phyloP scores from a whole-genome alignment of 1,139 yeast genomes.

The Geotrichum carabidarum region DNA sequence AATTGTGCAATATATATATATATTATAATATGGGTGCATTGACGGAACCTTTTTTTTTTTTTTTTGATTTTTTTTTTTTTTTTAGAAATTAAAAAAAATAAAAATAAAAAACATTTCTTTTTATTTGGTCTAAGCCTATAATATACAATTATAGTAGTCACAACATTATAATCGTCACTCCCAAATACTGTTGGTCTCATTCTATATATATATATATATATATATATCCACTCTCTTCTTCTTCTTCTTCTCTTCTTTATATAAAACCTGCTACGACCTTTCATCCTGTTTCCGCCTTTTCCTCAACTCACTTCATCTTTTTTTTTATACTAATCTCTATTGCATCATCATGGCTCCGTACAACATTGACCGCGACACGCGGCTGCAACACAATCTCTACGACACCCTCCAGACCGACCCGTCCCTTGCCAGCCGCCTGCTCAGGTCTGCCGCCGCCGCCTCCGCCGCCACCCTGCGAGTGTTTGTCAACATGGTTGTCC shows the following conservation, averaged over 20 bases:
- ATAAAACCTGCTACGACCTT: background rate
- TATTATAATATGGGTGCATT: too few species aligned
- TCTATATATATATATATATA: background rate
- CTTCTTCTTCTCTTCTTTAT: background rate
- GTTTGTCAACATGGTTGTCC: constrained; percentile 1
- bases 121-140: too few species aligned
- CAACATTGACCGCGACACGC: constrained; percentile 15
- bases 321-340: background rate
- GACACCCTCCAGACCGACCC: constrained; percentile 4
- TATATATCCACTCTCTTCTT: background rate
- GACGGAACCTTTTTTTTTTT: too few species aligned
- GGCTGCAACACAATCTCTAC: constrained; percentile 15
- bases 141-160: too few species aligned
- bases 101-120: too few species aligned
- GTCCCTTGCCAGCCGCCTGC: constrained; percentile 1
- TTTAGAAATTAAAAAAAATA: too few species aligned
- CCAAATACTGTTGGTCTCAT: background rate
- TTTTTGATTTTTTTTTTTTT: too few species aligned
- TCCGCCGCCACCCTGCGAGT: background rate
- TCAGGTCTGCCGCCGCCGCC: background rate
- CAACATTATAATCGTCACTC: background rate
- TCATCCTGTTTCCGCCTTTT: background rate
- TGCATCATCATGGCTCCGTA: constrained; percentile 12
- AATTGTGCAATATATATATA: too few species aligned
- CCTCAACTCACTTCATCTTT: background rate